A percentile compares a stretch with the other conserved stretches of the same genome.
phyloP scores from a whole-genome alignment of 2,329 filamentous ascomycete species.

The Xylaria digitata region DNA sequence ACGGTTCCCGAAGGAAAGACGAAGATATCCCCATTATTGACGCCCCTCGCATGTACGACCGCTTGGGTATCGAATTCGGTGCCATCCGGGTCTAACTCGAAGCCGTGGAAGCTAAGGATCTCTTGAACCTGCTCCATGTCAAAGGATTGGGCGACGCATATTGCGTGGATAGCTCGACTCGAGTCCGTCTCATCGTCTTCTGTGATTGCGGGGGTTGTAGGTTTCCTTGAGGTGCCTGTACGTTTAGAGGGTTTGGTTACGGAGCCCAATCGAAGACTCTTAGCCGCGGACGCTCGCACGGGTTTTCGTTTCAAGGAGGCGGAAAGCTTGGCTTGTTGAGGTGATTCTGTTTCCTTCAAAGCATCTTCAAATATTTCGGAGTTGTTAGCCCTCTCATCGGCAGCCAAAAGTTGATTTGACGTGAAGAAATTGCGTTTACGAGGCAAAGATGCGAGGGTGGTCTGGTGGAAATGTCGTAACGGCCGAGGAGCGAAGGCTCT shows the following conservation, averaged over 20 bases:
- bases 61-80: slow-evolving; percentile 71
- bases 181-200: slow-evolving; percentile 56
- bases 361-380: slow-evolving; percentile 16
- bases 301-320: slow-evolving; percentile 58
- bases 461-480: slow-evolving; percentile 60
- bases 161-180: slow-evolving; percentile 63
- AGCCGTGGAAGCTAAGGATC: slow-evolving; percentile 68
- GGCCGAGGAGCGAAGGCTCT: slow-evolving; percentile 47
- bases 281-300: slow-evolving; percentile 60
- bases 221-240: slow-evolving; percentile 56
- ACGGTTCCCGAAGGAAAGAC: slow-evolving; percentile 95
- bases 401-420: slow-evolving; percentile 67
- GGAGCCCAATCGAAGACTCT: slow-evolving; percentile 83
- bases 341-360: slow-evolving; percentile 20
- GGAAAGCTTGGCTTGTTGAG: slow-evolving; percentile 36
- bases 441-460: slow-evolving; percentile 57
- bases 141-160: slow-evolving; percentile 72
- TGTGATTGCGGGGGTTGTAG: slow-evolving; percentile 41
- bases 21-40: slow-evolving; percentile 85
- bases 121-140: slow-evolving; percentile 70
- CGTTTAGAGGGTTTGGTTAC: slow-evolving; percentile 75
- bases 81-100: slow-evolving; percentile 70
- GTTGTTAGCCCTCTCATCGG: slow-evolving; percentile 48
- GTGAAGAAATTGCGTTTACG: slow-evolving; percentile 74
- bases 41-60: slow-evolving; percentile 70